Evolutionary conservation across 2,329 filamentous ascomycete species (phyloP).

Genomic region (Aspergillus hiratsukae): DNA sequence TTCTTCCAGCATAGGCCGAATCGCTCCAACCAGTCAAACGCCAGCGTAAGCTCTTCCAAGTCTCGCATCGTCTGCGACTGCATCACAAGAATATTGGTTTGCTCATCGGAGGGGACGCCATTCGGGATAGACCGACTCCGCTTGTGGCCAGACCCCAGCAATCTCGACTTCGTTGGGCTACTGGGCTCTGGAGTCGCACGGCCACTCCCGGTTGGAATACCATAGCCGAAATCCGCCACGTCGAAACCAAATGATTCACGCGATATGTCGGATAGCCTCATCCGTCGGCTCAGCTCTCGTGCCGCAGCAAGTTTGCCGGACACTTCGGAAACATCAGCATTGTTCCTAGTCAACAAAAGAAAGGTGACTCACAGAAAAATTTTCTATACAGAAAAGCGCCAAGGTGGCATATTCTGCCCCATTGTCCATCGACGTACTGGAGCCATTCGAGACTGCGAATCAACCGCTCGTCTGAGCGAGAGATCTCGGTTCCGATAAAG

Average conservation of each 20-base stretch:
- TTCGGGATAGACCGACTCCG: conserved; percentile 24
- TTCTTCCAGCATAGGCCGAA: conserved; percentile 54
- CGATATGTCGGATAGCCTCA: conserved; percentile 48
- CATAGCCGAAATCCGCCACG: conserved; percentile 23
- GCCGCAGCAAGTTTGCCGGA: conserved; percentile 50
- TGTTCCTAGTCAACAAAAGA: conserved; percentile 11
- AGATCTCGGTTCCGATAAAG: conserved; percentile 62
- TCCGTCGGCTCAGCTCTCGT: conserved; percentile 48
- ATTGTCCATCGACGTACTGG: conserved; percentile 66
- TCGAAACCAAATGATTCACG: conserved; percentile 38
- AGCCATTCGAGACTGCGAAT: conserved; percentile 85
- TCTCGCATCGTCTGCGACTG: conserved; percentile 63
- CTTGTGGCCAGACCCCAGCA: conserved; percentile 23
- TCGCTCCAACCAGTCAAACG: conserved; percentile 64
- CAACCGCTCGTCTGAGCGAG: conserved; percentile 64
- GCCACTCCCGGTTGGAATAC: conserved; percentile 20
- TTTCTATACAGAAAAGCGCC: conserved; percentile 73
- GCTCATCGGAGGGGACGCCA: conserved; percentile 20
- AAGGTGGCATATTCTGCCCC: conserved; percentile 64
- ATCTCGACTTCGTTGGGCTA: conserved; percentile 30
- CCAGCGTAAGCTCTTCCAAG: conserved; percentile 62
- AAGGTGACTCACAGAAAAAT: conserved; percentile 68
- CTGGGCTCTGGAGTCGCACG: conserved; percentile 22
- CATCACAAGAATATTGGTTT: conserved; percentile 23
- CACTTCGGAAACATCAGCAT: conserved; percentile 8